These are phyloP conservation scores for Ustilago xerochloae DNA, from an alignment of 1,284 basidiomycete species.

Conservation along the genomic window DNA sequence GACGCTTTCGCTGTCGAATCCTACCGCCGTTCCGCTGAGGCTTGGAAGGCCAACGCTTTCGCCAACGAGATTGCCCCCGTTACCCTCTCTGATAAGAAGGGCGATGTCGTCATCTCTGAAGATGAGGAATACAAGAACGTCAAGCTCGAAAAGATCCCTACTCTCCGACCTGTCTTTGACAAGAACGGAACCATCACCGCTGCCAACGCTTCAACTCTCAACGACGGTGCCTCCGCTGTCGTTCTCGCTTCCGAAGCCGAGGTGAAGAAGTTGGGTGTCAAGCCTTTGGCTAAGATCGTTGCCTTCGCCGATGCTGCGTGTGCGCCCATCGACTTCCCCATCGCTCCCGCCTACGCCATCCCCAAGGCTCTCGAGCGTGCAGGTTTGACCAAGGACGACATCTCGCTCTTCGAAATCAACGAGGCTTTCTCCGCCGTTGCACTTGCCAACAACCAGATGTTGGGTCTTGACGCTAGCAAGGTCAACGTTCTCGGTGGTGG, in stretches of 20 bases:
- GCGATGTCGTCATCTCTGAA: conserved; percentile 82
- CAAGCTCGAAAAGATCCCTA: conserved; percentile 69
- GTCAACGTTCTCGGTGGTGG: conserved; percentile 87
- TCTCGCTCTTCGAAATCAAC: conserved; percentile 95
- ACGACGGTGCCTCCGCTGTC: conserved; percentile 70
- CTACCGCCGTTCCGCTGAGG: conserved; percentile 88
- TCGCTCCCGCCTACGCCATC: conserved; percentile 90
- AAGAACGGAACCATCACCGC: conserved; percentile 71
- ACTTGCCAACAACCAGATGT: conserved; percentile 66
- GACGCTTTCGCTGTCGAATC: conserved; percentile 86
- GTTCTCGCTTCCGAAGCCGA: conserved; percentile 67
- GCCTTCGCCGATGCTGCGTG: conserved; percentile 95
- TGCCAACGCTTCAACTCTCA: conserved; percentile 70
- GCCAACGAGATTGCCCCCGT: conserved; percentile 89
- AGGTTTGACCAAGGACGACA: conserved; percentile 83
- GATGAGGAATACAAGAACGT: conserved; percentile 91
- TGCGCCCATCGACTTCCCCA: conserved; percentile 96
- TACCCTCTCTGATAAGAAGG: conserved; percentile 82
- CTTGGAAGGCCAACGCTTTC: conserved; percentile 88
- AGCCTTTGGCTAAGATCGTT: conserved; percentile 70
- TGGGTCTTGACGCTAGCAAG: conserved; percentile 78
- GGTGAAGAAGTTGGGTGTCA: conserved; percentile 66
- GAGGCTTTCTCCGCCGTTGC: conserved; percentile 72
- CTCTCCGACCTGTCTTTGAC: conserved; percentile 69
- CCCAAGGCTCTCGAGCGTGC: conserved; percentile 89